Conservation (phyloP, 2,329 filamentous ascomycete species). For the Fusarium paranaense region DNA sequence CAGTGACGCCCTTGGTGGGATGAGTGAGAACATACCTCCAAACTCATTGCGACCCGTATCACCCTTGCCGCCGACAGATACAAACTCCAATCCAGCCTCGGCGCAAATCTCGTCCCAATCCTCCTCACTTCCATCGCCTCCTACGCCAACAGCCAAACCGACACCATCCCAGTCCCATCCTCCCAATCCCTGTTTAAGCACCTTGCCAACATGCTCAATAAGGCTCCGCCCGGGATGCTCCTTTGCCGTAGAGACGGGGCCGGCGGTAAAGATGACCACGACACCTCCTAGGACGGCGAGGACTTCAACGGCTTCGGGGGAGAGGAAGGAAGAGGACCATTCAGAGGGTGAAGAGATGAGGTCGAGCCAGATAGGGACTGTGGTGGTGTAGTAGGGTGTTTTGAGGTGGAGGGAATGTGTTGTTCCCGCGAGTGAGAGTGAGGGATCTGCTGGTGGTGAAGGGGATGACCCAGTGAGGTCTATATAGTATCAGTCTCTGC, state of each 20-base stretch:
- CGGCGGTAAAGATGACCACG: constrained; percentile 56
- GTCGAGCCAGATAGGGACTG: constrained; percentile 76
- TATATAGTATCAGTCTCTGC: constrained; percentile 42
- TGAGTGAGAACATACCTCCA: constrained; percentile 59
- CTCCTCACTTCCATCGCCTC: constrained; percentile 59
- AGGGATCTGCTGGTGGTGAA: constrained; percentile 48
- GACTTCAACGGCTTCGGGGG: constrained; percentile 71
- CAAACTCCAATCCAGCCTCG: constrained; percentile 71
- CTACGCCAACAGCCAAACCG: constrained; percentile 68
- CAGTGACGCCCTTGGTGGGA: constrained; percentile 16
- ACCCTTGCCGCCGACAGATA: constrained; percentile 60
- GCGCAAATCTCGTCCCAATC: constrained; percentile 72
- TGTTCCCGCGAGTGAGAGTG: constrained; percentile 65
- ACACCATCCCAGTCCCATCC: constrained; percentile 75
- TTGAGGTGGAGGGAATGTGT: constrained; percentile 67
- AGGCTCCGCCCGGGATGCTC: constrained; percentile 52
- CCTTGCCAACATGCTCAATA: constrained; percentile 64
- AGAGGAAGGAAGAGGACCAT: constrained; percentile 71
- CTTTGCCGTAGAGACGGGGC: constrained; percentile 17
- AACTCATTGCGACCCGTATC: constrained; percentile 65
- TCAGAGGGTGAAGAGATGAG: constrained; percentile 62
- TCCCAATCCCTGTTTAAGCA: constrained; percentile 68
- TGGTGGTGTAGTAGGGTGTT: constrained; percentile 71
- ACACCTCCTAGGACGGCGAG: constrained; percentile 70
- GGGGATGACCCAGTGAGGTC: constrained; percentile 64